Conservation (phyloP, 768 basidiomycete genomes). For the Rhizopogon sp. region DNA sequence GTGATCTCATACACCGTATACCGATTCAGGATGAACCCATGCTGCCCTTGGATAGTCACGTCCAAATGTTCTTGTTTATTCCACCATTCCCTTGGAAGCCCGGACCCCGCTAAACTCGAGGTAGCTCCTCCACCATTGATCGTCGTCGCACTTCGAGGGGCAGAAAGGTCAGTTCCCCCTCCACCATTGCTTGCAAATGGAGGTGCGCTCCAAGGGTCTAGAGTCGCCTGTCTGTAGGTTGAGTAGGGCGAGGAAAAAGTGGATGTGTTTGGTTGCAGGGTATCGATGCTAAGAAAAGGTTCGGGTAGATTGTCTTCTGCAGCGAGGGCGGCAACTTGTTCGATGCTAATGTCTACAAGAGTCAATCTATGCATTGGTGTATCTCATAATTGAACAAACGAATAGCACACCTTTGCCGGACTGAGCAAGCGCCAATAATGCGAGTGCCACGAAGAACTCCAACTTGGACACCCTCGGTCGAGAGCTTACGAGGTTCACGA, state of each 20-base stretch:
- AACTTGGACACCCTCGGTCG: constrained; percentile 76
- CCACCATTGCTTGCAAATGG: constrained; percentile 28
- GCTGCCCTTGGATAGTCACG: constrained; percentile 76
- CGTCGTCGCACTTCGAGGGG: constrained; percentile 14
- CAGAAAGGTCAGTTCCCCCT: constrained; percentile 21
- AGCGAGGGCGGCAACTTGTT: constrained; percentile 73
- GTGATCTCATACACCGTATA: constrained; percentile 81
- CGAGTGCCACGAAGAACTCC: constrained; percentile 90
- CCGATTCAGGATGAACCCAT: constrained; percentile 88
- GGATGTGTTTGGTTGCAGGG: constrained; percentile 50
- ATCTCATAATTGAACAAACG: constrained; percentile 1
- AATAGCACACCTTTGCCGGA: constrained; percentile 58
- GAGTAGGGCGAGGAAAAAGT: constrained; percentile 38
- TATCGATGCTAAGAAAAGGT: constrained; percentile 61
- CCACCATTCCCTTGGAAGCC: constrained; percentile 83
- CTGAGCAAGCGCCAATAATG: constrained; percentile 84
- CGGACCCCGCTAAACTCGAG: constrained; percentile 64
- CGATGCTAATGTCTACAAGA: constrained; percentile 66
- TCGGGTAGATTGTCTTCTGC: constrained; percentile 76
- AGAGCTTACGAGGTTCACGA: constrained; percentile 85
- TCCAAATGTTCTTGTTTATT: constrained; percentile 69
- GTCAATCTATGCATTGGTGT: neutral
- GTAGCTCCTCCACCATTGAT: constrained; percentile 40
- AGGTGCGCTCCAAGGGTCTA: constrained; percentile 61
- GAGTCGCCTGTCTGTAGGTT: constrained; percentile 40